Percentiles rank a stretch among this genome's conserved stretches.
Conservation (phyloP, 169 alveolate species). For the Perkinsus marinus region DNA sequence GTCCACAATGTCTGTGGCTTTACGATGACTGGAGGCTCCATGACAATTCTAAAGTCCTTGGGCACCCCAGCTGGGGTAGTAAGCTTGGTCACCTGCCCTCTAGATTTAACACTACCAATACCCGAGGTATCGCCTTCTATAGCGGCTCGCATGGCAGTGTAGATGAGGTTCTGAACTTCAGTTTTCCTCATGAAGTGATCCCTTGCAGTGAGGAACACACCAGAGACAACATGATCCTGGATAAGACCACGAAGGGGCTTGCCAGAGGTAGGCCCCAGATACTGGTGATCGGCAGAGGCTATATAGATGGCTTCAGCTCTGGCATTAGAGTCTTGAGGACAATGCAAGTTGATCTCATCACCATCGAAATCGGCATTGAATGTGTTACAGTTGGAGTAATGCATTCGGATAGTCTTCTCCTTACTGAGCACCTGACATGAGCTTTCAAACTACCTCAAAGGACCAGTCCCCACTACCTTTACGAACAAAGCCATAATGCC, state of each 20-base stretch:
- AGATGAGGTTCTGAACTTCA: slow-evolving; percentile 65
- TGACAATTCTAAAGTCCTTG: not conserved
- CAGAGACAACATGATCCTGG: slow-evolving; percentile 88
- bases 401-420: slow-evolving; percentile 89
- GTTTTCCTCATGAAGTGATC: slow-evolving; percentile 79
- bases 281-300: slow-evolving; percentile 84
- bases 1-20: slow-evolving; percentile 87
- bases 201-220: slow-evolving; percentile 79
- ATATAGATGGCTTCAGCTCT: slow-evolving; percentile 89
- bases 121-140: not conserved
- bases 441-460: not conserved
- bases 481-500: slow-evolving; percentile 85
- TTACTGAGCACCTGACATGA: not conserved
- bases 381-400: slow-evolving; percentile 94
- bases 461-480: slow-evolving; percentile 26
- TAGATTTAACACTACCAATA: not conserved
- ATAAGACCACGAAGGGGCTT: slow-evolving; percentile 92
- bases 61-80: not conserved
- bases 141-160: slow-evolving; percentile 8
- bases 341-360: slow-evolving; percentile 97
- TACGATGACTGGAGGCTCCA: slow-evolving; percentile 78
- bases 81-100: not conserved
- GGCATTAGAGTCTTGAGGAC: slow-evolving; percentile 82
- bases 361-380: slow-evolving; percentile 99
- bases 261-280: slow-evolving; percentile 92